Evolutionary conservation across 257 asterid species (phyloP), one percentile per base, ranked within the genome.

Genomic region (Asclepias syriaca): DNA sequence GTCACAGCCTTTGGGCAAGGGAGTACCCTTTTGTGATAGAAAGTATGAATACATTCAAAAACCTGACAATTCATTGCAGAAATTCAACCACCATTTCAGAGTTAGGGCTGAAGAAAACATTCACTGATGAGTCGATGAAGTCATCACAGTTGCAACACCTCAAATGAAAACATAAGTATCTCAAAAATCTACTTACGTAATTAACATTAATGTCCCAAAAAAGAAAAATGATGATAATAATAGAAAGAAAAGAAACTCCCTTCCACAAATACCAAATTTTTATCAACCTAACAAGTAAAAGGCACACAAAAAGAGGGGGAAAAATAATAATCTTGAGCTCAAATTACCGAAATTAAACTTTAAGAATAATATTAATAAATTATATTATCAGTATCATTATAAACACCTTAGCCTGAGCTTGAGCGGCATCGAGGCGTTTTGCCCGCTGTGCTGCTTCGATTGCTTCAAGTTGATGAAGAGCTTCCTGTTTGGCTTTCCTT

Each of bases 361-460:
- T 14, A 14, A 32, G 39, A 59, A 59, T 22, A 24, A 59, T 8
- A 59, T 8, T 59, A 22, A 22, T 7, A 29, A 29, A 29, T 29
- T 29, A 29, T 29, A 29, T 29, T 29, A 29, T 29, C 3, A 29
- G 34, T 27, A 56, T 22, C 7, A 39, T 1, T 56, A 21, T n/a
- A 43, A 64, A 29, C 12, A 92, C 98, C 96, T 81, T 81, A 18
- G 82, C 86, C 83, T 94, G 85, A 48, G 97, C 95, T 79, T 87
- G 89, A 34, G 95, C 93, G 70, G 93, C 97, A 63, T 81, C 81
- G 60, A 94, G 77, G 56, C 99, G 96, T 74, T 97, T 95, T 75
- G 84, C 83, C 1, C 92, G 78, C 72, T 88, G 97, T 68, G 78
- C 87, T 71, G 88, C 89, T 77, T 92, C 96, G 55, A 91, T 72